Evolutionary conservation across 345 rosid species (phyloP), one percentile per base, ranked within the genome.

Genomic region (Pelargonium nanum): DNA sequence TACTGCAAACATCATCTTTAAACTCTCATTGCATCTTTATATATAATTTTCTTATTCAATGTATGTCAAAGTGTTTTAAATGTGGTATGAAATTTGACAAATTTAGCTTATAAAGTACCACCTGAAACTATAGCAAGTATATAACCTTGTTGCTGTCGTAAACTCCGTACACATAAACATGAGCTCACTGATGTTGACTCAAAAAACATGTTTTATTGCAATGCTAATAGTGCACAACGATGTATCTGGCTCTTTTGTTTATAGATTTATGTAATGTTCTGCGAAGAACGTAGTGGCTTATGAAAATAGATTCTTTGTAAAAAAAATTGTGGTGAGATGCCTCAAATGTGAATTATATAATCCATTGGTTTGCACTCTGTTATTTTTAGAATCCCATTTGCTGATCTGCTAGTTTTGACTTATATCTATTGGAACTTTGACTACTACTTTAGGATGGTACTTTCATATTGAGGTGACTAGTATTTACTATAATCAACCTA

Each of bases 1-100:
- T 93, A 85, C 53, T 61, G 56, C 50, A 28, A 59, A 63, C 60
- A 32, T 34, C 30, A 57, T 51, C 56, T 23, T 8, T 26, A n/a
- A 25, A 40, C 48, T 40, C 13, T 40, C 15, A 40, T 40, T 40
- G 48, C 48, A 40, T 40, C 48, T 40, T 40, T 40, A 0, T 40
- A 40, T 12, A 40, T 40, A 40, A 40, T 40, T 40, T 40, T 12
- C 15, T 40, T 40, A 9, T 40, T 4, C 48, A 40, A 40, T 40
- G 15, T 12, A 9, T 7, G 16, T 40, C 48, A 1, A 6, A 0
- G 2, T 6, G 9, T 12, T 12, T 5, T 4, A 34, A 34, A 15
- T 7, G 32, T 34, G 48, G 48, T 40, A 40, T 40, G 48, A 40
- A 9, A 2, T 40, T 40, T 3, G 15, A 17, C 13, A 40, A 40